Conservation (phyloP, 768 basidiomycete species). For the Russula sp. region DNA sequence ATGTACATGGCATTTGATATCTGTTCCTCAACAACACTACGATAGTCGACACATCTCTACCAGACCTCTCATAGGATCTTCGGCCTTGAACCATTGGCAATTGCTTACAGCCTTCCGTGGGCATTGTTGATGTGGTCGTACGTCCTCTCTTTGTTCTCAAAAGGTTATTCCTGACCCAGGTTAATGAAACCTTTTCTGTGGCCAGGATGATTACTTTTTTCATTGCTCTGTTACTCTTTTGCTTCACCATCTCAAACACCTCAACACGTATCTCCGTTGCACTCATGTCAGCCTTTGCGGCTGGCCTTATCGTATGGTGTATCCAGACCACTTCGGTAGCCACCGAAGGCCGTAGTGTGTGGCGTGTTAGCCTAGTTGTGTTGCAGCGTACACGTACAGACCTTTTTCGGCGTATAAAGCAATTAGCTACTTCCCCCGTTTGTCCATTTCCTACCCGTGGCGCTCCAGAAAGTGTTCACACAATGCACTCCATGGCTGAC, state of each 20-base stretch:
- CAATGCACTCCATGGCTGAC: not conserved
- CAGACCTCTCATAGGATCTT: not conserved
- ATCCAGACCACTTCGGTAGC: not conserved
- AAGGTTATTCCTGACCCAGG: not conserved
- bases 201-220: not conserved
- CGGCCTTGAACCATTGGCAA: too few species aligned
- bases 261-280: conserved; percentile 3
- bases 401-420: not conserved
- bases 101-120: too few species aligned
- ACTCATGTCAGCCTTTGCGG: not conserved
- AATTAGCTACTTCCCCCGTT: not conserved
- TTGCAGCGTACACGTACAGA: not conserved
- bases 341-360: not conserved
- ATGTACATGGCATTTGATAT: not conserved
- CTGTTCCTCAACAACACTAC: not conserved
- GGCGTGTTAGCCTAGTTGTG: not conserved
- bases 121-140: too few species aligned
- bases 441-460: not conserved
- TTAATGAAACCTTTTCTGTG: not conserved
- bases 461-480: not conserved
- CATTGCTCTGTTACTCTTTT: not conserved
- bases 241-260: conserved; percentile 5
- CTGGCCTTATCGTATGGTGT: not conserved
- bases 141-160: too few species aligned
- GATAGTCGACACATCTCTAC: conserved; percentile 7